Base-by-base conservation (phyloP, 2,329 filamentous ascomycete genomes). In the Trichoderma sp. region DNA sequence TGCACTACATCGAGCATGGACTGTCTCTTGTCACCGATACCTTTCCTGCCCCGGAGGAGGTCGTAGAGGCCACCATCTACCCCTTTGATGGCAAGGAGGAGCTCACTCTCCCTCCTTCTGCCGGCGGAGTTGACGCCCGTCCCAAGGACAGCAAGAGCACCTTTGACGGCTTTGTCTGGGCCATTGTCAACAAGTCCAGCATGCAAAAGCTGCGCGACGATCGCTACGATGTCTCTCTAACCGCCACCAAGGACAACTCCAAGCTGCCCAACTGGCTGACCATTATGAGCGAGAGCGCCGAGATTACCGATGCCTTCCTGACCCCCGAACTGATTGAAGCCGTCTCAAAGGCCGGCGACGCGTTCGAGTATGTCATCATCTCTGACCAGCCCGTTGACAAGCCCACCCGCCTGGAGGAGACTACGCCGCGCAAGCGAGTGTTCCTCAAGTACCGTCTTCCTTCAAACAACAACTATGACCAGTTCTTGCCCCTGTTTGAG, bases 201-300 rank as follows among this genome's bases (percentile, higher is more conserved):
- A 98, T 99, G 94, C 92, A 92, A 83, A 84, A 88, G 74, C 86
- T 97, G 74, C 91, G 95, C 70, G 92, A 97, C 57, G 93, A 97
- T 71, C 92, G 95, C 74, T 99, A 97, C 81, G 95, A 99, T 78
- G 84, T 97, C 65, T 97, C 92, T 64, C 87, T 99, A 73, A 97
- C 95, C 50, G 89, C 89, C 71, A 97, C 94, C 77, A 97, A 97
- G 85, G 95, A 99, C 76, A 88, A 94, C 80, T 78, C 90, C 66
- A 97, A 97, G 84, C 88, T 99, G 37, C 94, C 95, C 37, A 81
- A 86, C 71, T 99, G 94, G 94, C 84, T 90, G 66, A 97, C 93
- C 13, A 88, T 97, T 76, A 98, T 99, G 95, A 96, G 89, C 76
- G 95, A 99, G 84, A 97, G 90, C 80, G 93, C 94, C 68, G 95